Evolutionary conservation across 2,329 filamentous ascomycete species (phyloP).

Genomic region (Spiromastix sp.): DNA sequence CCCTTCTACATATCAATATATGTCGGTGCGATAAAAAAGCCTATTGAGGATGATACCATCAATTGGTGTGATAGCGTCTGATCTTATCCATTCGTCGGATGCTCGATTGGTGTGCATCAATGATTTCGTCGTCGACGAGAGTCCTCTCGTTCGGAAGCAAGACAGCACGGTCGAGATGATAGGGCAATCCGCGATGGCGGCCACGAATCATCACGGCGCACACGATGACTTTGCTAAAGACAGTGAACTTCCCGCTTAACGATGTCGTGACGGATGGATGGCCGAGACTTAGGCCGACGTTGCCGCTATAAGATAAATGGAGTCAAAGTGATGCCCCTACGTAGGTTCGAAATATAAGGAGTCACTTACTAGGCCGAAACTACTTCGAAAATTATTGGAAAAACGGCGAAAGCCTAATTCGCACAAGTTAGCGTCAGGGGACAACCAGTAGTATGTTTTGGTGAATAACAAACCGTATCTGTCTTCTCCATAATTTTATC

Average conservation of each 20-base stretch:
- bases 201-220: constrained; percentile 46
- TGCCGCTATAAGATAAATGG: too few species aligned
- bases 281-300: constrained; percentile 22
- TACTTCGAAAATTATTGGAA: constrained; percentile 45
- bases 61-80: too few species aligned
- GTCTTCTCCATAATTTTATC: constrained; percentile 46
- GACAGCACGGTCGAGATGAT: constrained; percentile 40
- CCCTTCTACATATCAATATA: too few species aligned
- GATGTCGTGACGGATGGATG: constrained; percentile 18
- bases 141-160: constrained; percentile 30
- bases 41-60: too few species aligned
- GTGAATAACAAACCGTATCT: too few species aligned
- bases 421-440: constrained; percentile 23
- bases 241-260: constrained; percentile 35
- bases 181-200: constrained; percentile 43
- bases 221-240: constrained; percentile 42
- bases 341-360: too few species aligned
- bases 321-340: too few species aligned
- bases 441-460: too few species aligned
- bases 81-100: too few species aligned
- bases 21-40: too few species aligned
- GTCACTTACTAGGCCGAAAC: constrained; percentile 10
- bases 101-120: too few species aligned
- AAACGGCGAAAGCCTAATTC: constrained; percentile 44
- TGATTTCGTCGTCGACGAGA: too few species aligned